Evolutionary conservation across 2,329 filamentous ascomycete species (phyloP).

Genomic region (Talaromyces sp.): DNA sequence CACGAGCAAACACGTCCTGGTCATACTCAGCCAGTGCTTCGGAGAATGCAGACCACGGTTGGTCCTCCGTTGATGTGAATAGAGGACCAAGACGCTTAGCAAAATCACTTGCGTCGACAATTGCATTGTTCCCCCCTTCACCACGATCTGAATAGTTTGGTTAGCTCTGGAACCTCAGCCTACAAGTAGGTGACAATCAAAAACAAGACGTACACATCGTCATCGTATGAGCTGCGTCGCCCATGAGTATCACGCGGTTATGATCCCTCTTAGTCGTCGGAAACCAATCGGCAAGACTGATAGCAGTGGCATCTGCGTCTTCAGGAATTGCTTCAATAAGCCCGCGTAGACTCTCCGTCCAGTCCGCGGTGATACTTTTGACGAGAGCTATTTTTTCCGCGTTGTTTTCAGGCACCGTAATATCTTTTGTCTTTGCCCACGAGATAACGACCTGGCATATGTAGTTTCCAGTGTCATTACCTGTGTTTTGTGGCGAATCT

Average conservation of each 20-base stretch:
- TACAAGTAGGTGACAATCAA: no score
- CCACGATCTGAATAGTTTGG: conserved; percentile 42
- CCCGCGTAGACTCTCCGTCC: conserved; percentile 46
- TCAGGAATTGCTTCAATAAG: conserved; percentile 37
- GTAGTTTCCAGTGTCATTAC: conserved; percentile 32
- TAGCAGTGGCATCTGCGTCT: conserved; percentile 38
- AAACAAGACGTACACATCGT: conserved; percentile 51
- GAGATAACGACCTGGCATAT: conserved; percentile 47
- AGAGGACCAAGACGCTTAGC: conserved; percentile 24
- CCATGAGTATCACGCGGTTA: conserved; percentile 44
- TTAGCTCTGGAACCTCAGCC: not conserved
- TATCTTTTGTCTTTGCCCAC: conserved; percentile 39
- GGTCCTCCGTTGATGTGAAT: conserved; percentile 4
- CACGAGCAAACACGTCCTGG: conserved; percentile 37
- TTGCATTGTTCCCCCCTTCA: conserved; percentile 54
- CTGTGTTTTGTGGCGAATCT: conserved; percentile 42
- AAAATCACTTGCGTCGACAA: conserved; percentile 47
- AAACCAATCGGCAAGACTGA: conserved; percentile 46
- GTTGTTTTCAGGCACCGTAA: conserved; percentile 37
- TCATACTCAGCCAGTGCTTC: conserved; percentile 35
- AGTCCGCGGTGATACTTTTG: conserved; percentile 39
- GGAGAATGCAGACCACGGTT: conserved; percentile 4
- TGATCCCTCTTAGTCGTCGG: conserved; percentile 29
- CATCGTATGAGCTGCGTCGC: conserved; percentile 55
- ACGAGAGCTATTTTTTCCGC: conserved; percentile 39